Evolutionary conservation across 192 early-diverging fungal genomes (phyloP), one percentile per base, ranked within the genome.

Genomic region (Umbelopsis vinacea): DNA sequence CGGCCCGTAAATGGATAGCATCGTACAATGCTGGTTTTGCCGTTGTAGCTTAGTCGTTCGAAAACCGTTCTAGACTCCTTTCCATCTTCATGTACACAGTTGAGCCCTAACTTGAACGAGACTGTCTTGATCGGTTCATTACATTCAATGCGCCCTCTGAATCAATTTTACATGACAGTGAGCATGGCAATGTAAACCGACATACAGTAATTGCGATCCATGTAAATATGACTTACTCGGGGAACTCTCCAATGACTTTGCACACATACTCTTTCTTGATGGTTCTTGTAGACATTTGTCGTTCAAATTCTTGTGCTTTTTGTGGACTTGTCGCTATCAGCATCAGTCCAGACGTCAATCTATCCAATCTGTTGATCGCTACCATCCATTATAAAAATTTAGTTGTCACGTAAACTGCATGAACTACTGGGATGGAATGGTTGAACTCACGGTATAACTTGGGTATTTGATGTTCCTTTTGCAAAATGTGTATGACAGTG

Each of bases 311-410:
- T 23, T 85, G 82, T 5, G 95, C 91, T 12, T 81, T 81, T 21
- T 83, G 78, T 6, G 85, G 71, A 21, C 84, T 89, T 6, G 81
- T 79, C 0, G 90, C 92, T 14, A 99, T 84, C 6, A 99, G 80
- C 86, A 95, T 87, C 9, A 99, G 71, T 8, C 97, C 97, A 2
- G 96, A 97, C 0, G 97, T 99, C 48, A 97, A 84, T 19, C 96
- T 85, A 83, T 99, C 97, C 68, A 99, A 81, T 45, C 97, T 83
- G 80, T 99, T 98, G 38, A 92, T 83, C 22, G 95, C 90, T 92
- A 73, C n/a, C 4, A 46, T 38, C 17, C 40, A 70, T 4, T 35
- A 52, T 52, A 69, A 71, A 37, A 75, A 15, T 67, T 66, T 21
- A 52, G 15, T 14, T 35, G 57, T 19, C 57, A 4, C 1, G 23